Evolutionary conservation across 129 eudicot species (phyloP).

Genomic region (Helianthus tuberosus): DNA sequence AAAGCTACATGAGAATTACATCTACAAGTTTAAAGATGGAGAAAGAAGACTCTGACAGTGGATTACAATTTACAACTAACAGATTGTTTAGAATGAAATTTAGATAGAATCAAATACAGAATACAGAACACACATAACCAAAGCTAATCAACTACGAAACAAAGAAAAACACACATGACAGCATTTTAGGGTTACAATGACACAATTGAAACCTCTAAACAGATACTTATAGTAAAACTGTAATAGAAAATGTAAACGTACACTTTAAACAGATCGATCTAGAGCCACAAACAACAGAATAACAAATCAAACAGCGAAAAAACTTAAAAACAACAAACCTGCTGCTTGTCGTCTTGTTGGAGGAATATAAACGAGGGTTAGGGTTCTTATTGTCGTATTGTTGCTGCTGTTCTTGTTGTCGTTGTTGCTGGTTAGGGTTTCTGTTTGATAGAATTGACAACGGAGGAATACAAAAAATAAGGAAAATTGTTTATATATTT

Average conservation of each 20-base stretch:
- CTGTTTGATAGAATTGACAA: too few relatives aligned
- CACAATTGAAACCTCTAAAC: not conserved
- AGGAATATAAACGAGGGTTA: too few relatives aligned
- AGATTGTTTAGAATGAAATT: not conserved
- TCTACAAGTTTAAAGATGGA: not conserved
- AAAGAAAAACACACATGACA: conserved; percentile 3
- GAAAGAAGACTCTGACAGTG: not conserved
- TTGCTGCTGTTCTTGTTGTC: too few relatives aligned
- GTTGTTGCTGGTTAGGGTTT: too few relatives aligned
- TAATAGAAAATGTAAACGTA: not conserved
- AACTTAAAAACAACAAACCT: not conserved
- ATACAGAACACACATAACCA: not conserved
- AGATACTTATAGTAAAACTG: not conserved
- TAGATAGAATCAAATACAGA: not conserved
- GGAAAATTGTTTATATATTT: too few relatives aligned
- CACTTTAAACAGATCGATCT: conserved; percentile 12
- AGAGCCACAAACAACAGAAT: not conserved
- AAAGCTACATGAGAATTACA: conserved; percentile 10
- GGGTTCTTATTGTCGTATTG: too few relatives aligned
- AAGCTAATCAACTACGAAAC: not conserved
- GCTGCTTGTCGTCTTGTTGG: too few relatives aligned
- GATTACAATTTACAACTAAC: not conserved
- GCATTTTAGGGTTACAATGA: not conserved
- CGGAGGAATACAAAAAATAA: too few relatives aligned
- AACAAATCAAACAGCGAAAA: not conserved